A percentile compares a stretch with the other conserved stretches of the same genome.
phyloP scores from a whole-genome alignment of 1,284 basidiomycete genomes.

The Porphyrellus sp. region DNA sequence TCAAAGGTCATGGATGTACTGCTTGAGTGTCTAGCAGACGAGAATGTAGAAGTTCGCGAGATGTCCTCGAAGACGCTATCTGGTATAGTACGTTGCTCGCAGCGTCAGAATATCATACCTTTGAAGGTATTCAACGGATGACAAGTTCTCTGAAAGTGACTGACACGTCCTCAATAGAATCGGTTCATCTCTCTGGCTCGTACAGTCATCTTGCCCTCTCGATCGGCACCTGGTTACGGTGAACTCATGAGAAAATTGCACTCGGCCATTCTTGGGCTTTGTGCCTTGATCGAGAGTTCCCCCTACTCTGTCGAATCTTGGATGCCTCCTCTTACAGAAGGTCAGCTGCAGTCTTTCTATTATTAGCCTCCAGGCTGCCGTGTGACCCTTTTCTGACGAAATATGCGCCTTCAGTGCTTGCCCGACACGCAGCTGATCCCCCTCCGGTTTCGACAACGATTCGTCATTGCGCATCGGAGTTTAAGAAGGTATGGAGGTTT shows the following conservation, averaged over 20 bases:
- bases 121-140: conserved; percentile 59
- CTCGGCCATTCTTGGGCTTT: conserved; percentile 88
- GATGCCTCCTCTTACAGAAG: conserved; percentile 76
- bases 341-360: conserved; percentile 36
- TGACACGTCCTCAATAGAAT: conserved; percentile 47
- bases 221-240: conserved; percentile 72
- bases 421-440: conserved; percentile 84
- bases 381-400: conserved; percentile 3
- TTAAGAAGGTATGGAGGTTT: conserved; percentile 65
- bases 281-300: conserved; percentile 75
- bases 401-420: conserved; percentile 53
- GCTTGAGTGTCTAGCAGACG: conserved; percentile 80
- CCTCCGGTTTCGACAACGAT: conserved; percentile 91
- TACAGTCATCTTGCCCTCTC: conserved; percentile 64
- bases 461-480: conserved; percentile 84
- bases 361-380: not conserved
- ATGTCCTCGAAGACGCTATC: conserved; percentile 90
- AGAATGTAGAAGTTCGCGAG: conserved; percentile 92
- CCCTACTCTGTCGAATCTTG: conserved; percentile 77
- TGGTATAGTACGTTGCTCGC: conserved; percentile 90
- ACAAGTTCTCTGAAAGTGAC: not conserved
- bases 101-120: conserved; percentile 82
- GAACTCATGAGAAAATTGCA: conserved; percentile 77
- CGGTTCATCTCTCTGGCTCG: conserved; percentile 71
- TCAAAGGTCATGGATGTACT: conserved; percentile 77